Percentiles rank a stretch among this genome's conserved stretches.
Evolutionary conservation across 2,329 filamentous ascomycete species (phyloP).

Genomic region (Phaeoacremonium minimum): DNA sequence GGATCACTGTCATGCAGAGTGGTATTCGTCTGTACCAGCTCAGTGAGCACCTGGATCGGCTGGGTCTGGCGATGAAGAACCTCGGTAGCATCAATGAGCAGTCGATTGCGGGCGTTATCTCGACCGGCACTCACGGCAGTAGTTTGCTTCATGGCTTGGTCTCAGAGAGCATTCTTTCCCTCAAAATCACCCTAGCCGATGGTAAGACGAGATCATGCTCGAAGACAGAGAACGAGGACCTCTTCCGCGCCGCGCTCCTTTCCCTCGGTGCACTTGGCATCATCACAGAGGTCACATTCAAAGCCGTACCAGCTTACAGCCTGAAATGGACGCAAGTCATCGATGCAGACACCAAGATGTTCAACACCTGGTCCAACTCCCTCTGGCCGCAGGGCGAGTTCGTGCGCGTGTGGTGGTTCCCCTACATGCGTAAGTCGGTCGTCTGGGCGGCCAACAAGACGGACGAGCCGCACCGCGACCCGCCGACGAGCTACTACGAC

Average conservation of each 20-base stretch:
- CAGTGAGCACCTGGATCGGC: conserved; percentile 66
- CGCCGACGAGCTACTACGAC: conserved; percentile 74
- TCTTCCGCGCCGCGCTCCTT: conserved; percentile 85
- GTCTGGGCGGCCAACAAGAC: conserved; percentile 87
- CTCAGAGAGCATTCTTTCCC: conserved; percentile 68
- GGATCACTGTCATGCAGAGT: conserved; percentile 74
- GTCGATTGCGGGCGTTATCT: conserved; percentile 86
- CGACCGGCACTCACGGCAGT: conserved; percentile 90
- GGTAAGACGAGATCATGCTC: conserved; percentile 70
- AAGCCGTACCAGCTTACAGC: conserved; percentile 75
- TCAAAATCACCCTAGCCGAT: conserved; percentile 80
- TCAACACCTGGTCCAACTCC: conserved; percentile 65
- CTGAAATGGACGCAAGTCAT: conserved; percentile 83
- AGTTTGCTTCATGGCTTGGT: conserved; percentile 79
- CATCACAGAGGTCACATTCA: conserved; percentile 82
- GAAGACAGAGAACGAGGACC: conserved; percentile 61
- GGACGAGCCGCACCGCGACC: conserved; percentile 51
- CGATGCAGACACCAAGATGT: conserved; percentile 62
- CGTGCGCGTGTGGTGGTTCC: conserved; percentile 95
- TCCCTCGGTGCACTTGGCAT: conserved; percentile 89
- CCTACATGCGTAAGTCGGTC: conserved; percentile 82
- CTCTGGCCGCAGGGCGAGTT: conserved; percentile 87
- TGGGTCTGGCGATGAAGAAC: conserved; percentile 83
- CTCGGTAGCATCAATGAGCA: conserved; percentile 94
- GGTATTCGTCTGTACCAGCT: conserved; percentile 79